phyloP scores from a whole-genome alignment of 805 yeast species.

The Sugiyamaella marilandica region DNA sequence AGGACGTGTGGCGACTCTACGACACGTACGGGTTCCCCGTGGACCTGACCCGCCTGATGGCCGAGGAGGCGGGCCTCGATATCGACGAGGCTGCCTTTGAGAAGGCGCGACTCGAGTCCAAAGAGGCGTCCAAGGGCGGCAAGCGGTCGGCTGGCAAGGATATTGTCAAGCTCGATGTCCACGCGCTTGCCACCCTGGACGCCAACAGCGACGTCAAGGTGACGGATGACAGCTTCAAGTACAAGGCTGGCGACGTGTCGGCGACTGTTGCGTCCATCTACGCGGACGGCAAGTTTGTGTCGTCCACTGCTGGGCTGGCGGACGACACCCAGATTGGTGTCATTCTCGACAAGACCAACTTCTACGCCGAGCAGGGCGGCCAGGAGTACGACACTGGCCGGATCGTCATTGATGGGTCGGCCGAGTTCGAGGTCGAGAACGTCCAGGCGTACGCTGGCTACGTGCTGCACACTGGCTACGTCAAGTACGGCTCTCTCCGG shows the following conservation, averaged over 20 bases:
- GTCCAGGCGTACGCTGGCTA: conserved; percentile 93
- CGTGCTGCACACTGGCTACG: conserved; percentile 87
- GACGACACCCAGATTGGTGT: conserved; percentile 64
- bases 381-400: conserved; percentile 96
- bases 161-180: conserved; percentile 82
- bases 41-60: conserved; percentile 96
- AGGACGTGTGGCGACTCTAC: conserved; percentile 96
- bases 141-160: conserved; percentile 55
- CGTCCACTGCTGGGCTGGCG: conserved; percentile 34
- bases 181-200: conserved; percentile 69
- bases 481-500: conserved; percentile 69
- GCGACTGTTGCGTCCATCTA: conserved; percentile 69
- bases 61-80: conserved; percentile 91
- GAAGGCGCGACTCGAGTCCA: conserved; percentile 79
- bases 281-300: conserved; percentile 57
- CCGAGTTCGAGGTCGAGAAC: conserved; percentile 86
- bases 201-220: conserved; percentile 54
- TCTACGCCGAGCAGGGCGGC: conserved; percentile 99
- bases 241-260: conserved; percentile 55
- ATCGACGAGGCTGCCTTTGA: conserved; percentile 93
- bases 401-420: conserved; percentile 77
- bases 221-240: conserved; percentile 81
- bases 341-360: conserved; percentile 82
- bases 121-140: conserved; percentile 92
- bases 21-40: conserved; percentile 99